Base-by-base conservation (phyloP, 768 basidiomycete genomes). In the Leucocoprinus leucothites region DNA sequence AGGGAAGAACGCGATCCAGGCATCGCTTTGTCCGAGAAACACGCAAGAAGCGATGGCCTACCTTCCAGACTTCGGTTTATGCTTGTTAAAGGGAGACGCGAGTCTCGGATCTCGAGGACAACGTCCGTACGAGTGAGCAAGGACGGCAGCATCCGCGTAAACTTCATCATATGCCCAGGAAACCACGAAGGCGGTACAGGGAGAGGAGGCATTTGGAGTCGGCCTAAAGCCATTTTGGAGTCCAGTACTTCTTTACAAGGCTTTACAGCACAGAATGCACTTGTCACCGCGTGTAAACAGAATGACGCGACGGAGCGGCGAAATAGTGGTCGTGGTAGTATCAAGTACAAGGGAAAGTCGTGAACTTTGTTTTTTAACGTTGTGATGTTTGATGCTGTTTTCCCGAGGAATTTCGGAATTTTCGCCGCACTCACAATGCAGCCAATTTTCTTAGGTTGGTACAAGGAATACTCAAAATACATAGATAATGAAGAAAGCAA, bases 101-200 rank as follows among this genome's bases (percentile, higher is more conserved):
- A 85, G 72, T 99, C 96, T 65, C 96, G 81, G 25, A 95, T 85
- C 74, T 99, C 96, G 58, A 99, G 86, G 48, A 98, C 91, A 53
- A 98, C 85, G 64, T 94, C 89, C 31, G 91, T 92, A 58, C 85
- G 85, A 28, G 85, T 82, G 40, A 98, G 80, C 56, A 94, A 74
- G 18, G 79, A 72, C 18, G 93, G 91, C 41, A 97, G 75, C 67
- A 82, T 81, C 58, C 85, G 80, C 41, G 86, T 81, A 67, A 96
- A 96, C 64, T 85, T 82, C 71, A 84, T 87, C 94, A 97, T 98
- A 71, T 98, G 94, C 31, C 94, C 94, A 22, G 92, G 92, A 73
- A 87, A 96, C 94, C 94, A 97, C 78, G 94, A 94, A 49, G 88
- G 87, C 26, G 91, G 86, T 44, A 74, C 71, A 42, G 89, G 84